Percentiles rank a stretch among this genome's conserved stretches.
phyloP scores from a whole-genome alignment of 2,329 filamentous ascomycete genomes.

The Teratosphaeriaceae sp. region DNA sequence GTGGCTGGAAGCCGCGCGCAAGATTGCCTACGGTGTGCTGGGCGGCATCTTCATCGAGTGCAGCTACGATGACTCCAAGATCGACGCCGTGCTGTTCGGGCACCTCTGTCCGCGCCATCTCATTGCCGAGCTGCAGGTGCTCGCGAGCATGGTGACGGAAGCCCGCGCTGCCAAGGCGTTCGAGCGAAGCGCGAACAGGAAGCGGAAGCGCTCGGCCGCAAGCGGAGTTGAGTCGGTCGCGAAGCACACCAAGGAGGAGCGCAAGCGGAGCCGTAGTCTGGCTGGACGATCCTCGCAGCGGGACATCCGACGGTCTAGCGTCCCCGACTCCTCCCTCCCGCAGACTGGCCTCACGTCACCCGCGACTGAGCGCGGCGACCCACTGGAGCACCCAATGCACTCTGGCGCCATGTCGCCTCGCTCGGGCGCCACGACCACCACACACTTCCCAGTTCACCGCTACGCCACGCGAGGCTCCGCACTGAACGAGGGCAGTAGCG shows the following conservation, averaged over 20 bases:
- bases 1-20: conserved; percentile 84
- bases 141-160: conserved; percentile 65
- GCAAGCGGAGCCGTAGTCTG: conserved; percentile 30
- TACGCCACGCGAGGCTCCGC: conserved; percentile 4
- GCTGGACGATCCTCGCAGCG: conserved; percentile 14
- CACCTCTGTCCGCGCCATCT: conserved; percentile 81
- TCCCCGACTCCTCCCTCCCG: conserved; percentile 14
- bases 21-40: conserved; percentile 66
- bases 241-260: conserved; percentile 18
- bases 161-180: conserved; percentile 30
- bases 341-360: conserved; percentile 11
- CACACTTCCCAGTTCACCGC: conserved; percentile 5
- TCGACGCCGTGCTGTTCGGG: conserved; percentile 74
- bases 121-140: conserved; percentile 64
- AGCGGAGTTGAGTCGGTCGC: conserved; percentile 24
- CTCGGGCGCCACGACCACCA: conserved; percentile 3
- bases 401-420: conserved; percentile 16
- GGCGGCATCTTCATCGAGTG: conserved; percentile 91
- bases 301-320: conserved; percentile 18
- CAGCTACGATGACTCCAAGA: conserved; percentile 77
- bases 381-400: conserved; percentile 3
- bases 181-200: conserved; percentile 45
- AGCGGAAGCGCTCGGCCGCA: conserved; percentile 57
- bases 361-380: conserved; percentile 8
- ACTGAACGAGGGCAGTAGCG: background rate